Conservation (phyloP, 2,329 filamentous ascomycete species). For the Aspergillus pseudotamarii region DNA sequence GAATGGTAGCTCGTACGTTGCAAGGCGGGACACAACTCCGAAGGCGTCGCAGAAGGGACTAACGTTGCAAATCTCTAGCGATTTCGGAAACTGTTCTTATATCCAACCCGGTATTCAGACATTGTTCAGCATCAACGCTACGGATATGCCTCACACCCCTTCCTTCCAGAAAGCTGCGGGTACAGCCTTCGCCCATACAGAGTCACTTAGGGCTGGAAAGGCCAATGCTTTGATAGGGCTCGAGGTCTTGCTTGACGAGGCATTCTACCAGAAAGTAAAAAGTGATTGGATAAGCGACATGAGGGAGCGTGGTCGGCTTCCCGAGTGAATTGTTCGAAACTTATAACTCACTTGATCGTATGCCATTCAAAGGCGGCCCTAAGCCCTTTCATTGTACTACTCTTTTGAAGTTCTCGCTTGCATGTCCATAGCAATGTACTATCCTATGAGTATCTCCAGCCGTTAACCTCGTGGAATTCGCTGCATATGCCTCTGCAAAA, state of each 20-base stretch:
- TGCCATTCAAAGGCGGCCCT: not conserved
- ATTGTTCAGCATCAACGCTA: not conserved
- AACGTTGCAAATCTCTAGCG: not conserved
- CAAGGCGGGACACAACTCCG: not conserved
- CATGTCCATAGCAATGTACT: not conserved
- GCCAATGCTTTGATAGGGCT: not conserved
- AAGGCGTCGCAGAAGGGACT: not conserved
- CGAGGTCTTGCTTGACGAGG: constrained; percentile 4
- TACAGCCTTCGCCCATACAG: not conserved
- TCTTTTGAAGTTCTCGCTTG: not conserved
- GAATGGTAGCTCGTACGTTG: constrained; percentile 1
- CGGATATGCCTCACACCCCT: not conserved
- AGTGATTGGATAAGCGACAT: not conserved
- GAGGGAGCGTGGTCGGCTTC: not conserved
- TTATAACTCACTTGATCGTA: not conserved
- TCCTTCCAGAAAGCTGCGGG: not conserved
- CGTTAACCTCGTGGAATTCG: too few relatives aligned
- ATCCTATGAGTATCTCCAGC: not conserved
- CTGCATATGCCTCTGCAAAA: too few relatives aligned
- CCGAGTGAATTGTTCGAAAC: not conserved
- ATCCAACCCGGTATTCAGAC: not conserved
- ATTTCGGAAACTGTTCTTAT: constrained; percentile 1
- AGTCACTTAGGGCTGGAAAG: not conserved
- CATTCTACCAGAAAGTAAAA: not conserved
- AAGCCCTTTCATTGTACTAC: not conserved